phyloP scores from a whole-genome alignment of 352 stramenopile species.

The Phytophthora pluvialis region DNA sequence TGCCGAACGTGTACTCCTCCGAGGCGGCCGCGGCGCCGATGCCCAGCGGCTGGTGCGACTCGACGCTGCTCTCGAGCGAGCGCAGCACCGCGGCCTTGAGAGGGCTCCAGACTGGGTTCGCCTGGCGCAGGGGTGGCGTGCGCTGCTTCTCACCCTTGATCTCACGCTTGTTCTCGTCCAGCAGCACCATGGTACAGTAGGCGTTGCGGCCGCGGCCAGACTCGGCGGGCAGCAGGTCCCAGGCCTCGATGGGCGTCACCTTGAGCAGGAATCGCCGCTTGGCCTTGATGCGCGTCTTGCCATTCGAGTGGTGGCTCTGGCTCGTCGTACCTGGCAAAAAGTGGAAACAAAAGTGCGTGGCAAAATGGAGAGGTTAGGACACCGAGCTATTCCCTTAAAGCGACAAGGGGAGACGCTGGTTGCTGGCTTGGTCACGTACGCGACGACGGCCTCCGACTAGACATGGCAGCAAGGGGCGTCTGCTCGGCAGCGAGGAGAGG shows the following conservation, averaged over 20 bases:
- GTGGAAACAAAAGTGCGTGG: neutral
- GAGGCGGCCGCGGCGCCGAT: constrained; percentile 81
- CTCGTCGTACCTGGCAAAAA: constrained; percentile 27
- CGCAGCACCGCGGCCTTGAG: constrained; percentile 82
- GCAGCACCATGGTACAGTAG: constrained; percentile 84
- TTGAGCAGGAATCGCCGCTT: constrained; percentile 86
- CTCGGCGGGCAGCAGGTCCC: constrained; percentile 70
- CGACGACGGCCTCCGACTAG: constrained; percentile 32
- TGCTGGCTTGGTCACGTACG: constrained; percentile 28
- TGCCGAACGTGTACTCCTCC: constrained; percentile 90
- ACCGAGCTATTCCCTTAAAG: constrained; percentile 10
- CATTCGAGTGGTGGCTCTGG: constrained; percentile 28
- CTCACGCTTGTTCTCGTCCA: constrained; percentile 85
- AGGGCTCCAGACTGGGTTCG: constrained; percentile 82
- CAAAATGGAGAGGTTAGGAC: neutral
- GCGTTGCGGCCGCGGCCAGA: constrained; percentile 67
- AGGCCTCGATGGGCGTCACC: constrained; percentile 85
- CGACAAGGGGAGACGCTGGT: neutral
- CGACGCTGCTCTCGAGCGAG: constrained; percentile 76
- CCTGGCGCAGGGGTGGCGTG: constrained; percentile 66
- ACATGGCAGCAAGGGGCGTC: constrained; percentile 23
- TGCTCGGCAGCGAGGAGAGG: constrained; percentile 2
- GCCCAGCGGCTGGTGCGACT: constrained; percentile 85
- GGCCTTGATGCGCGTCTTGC: constrained; percentile 62
- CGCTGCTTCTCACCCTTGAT: constrained; percentile 90